Evolutionary conservation across 208 protist species (phyloP).

Genomic region (Wallacemonas collosoma): DNA sequence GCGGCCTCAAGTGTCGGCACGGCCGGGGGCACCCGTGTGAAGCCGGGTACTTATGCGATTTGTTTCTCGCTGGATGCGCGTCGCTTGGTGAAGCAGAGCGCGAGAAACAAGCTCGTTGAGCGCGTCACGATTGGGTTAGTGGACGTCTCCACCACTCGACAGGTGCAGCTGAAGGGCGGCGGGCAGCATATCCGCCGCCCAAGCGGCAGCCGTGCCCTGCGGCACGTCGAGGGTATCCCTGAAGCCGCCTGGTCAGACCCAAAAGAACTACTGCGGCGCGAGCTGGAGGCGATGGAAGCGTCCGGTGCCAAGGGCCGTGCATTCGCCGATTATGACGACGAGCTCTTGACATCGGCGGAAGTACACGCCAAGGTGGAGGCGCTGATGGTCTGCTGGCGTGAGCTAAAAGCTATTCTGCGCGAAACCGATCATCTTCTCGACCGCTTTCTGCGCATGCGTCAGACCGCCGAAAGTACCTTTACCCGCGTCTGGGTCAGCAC

Average conservation of each 20-base stretch:
- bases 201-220: not conserved
- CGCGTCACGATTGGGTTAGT: constrained; percentile 30
- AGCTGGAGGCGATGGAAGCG: constrained; percentile 4
- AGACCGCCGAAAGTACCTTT: constrained; percentile 52
- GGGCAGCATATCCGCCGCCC: not conserved
- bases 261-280: constrained; percentile 13
- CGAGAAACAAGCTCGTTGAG: constrained; percentile 14
- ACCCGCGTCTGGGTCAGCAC: constrained; percentile 54
- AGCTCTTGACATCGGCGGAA: constrained; percentile 28
- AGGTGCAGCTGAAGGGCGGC: not conserved
- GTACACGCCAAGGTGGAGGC: constrained; percentile 24
- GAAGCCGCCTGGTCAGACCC: constrained; percentile 9
- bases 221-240: not conserved
- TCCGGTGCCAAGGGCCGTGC: not conserved
- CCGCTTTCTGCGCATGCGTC: constrained; percentile 39
- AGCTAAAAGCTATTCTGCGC: constrained; percentile 28
- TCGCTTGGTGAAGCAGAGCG: not conserved
- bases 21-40: not conserved
- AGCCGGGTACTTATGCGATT: constrained; percentile 41
- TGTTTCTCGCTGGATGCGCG: constrained; percentile 43
- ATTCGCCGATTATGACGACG: constrained; percentile 1
- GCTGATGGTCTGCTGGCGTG: constrained; percentile 23
- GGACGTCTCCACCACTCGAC: constrained; percentile 30
- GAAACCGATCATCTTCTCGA: constrained; percentile 21
- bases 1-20: not conserved